phyloP scores from a whole-genome alignment of 305 asterid genomes.

The Solanum aculeatissimum region DNA sequence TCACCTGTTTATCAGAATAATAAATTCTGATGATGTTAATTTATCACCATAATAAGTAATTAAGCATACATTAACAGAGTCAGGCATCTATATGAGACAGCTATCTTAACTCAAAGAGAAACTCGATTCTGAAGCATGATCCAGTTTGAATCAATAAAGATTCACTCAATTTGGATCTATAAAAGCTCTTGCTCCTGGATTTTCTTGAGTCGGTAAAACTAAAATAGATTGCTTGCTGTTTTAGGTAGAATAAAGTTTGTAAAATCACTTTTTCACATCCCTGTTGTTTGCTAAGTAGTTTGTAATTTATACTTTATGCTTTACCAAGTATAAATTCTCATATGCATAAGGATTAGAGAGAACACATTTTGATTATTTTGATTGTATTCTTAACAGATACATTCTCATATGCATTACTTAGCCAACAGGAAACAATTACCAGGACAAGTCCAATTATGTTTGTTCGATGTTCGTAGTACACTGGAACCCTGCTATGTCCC shows the following conservation, averaged over 20 bases:
- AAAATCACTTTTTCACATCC: background rate
- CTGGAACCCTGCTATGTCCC: slow-evolving; percentile 87
- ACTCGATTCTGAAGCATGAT: background rate
- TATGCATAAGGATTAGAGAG: no score
- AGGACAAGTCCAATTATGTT: slow-evolving; percentile 72
- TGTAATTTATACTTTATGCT: background rate
- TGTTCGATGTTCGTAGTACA: slow-evolving; percentile 58
- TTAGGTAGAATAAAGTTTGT: background rate
- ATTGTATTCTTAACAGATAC: background rate
- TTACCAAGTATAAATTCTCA: background rate
- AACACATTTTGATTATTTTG: no score
- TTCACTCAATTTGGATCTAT: background rate
- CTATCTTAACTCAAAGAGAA: background rate
- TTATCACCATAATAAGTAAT: background rate
- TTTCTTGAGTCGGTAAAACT: background rate
- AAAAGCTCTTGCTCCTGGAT: background rate
- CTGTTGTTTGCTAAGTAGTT: background rate
- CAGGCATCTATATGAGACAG: background rate
- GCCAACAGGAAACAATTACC: slow-evolving; percentile 25
- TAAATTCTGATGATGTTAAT: background rate
- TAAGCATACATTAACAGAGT: background rate
- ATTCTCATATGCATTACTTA: background rate
- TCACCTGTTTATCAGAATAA: slow-evolving; percentile 29
- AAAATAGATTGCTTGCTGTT: background rate
- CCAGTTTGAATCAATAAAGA: background rate